Percentiles rank a stretch among this genome's conserved stretches.
phyloP scores from a whole-genome alignment of 148 eudicot genomes.

The Nepenthes gracilis region DNA sequence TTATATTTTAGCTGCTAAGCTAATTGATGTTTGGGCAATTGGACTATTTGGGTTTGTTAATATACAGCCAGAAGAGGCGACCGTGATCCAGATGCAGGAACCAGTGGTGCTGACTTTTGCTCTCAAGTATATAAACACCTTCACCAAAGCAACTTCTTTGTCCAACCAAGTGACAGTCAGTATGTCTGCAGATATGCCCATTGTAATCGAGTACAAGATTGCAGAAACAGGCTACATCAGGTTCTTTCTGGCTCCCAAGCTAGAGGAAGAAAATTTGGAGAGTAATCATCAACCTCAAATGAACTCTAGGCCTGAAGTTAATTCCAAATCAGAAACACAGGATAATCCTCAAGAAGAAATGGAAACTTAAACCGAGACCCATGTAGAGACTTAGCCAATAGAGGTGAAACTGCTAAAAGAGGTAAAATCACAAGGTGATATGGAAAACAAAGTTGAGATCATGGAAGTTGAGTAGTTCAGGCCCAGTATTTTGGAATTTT shows the following conservation, averaged over 20 bases:
- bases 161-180: slow-evolving; percentile 53
- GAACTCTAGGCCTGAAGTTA: slow-evolving; percentile 15
- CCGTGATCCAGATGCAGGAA: slow-evolving; percentile 38
- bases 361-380: slow-evolving; percentile 14
- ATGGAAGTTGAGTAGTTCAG: slow-evolving; percentile 17
- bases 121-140: slow-evolving; percentile 50
- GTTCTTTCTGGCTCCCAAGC: slow-evolving; percentile 68
- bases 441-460: slow-evolving; percentile 6
- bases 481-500: slow-evolving; percentile 25
- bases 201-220: slow-evolving; percentile 59
- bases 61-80: slow-evolving; percentile 54
- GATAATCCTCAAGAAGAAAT: slow-evolving; percentile 13
- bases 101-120: slow-evolving; percentile 53
- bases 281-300: slow-evolving; percentile 14
- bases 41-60: background rate
- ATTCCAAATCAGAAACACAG: slow-evolving; percentile 13
- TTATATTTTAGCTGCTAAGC: background rate
- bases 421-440: slow-evolving; percentile 7
- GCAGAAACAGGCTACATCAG: slow-evolving; percentile 68
- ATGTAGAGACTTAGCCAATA: background rate
- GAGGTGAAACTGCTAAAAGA: slow-evolving; percentile 17
- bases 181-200: slow-evolving; percentile 51
- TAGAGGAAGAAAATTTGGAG: slow-evolving; percentile 49
- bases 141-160: slow-evolving; percentile 57
- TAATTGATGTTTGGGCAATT: background rate